These are phyloP conservation scores for Globisporangium mamillatum DNA, from an alignment of 352 stramenopile species.

Conservation along the genomic window DNA sequence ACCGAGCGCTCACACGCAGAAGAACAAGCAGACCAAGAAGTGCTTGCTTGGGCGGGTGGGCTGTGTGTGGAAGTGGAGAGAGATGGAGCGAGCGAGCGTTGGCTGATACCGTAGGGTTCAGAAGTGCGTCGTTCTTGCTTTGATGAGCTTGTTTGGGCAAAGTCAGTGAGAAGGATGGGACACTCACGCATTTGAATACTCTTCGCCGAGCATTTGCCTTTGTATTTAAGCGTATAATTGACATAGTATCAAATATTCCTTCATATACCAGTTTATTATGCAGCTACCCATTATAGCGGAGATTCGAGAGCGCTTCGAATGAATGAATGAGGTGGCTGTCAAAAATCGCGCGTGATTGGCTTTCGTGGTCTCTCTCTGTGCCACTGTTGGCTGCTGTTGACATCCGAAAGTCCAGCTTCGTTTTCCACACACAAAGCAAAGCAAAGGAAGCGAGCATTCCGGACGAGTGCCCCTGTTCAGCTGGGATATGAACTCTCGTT, in stretches of 20 bases:
- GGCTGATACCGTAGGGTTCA: neutral
- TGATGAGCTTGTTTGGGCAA: neutral
- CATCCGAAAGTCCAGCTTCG: neutral
- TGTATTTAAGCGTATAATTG: neutral
- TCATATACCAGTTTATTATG: neutral
- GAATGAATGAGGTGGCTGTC: neutral
- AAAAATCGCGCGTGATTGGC: neutral
- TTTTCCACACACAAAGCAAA: neutral
- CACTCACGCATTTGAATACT: neutral
- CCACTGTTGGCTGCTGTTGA: neutral
- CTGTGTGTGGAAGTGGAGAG: neutral
- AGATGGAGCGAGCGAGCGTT: neutral
- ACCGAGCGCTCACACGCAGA: neutral
- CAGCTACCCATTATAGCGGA: neutral
- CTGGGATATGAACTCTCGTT: neutral
- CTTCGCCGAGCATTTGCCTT: neutral
- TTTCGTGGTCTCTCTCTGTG: neutral
- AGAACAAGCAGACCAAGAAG: neutral
- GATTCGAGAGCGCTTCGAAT: constrained; percentile 4
- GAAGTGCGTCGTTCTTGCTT: neutral
- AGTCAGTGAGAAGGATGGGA: neutral
- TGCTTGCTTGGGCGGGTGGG: neutral
- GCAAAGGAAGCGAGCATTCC: neutral
- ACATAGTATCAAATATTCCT: neutral
- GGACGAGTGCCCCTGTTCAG: neutral